Evolutionary conservation across 371 early-diverging fungal species (phyloP).

Genomic region (Neoconidiobolus thromboides): DNA sequence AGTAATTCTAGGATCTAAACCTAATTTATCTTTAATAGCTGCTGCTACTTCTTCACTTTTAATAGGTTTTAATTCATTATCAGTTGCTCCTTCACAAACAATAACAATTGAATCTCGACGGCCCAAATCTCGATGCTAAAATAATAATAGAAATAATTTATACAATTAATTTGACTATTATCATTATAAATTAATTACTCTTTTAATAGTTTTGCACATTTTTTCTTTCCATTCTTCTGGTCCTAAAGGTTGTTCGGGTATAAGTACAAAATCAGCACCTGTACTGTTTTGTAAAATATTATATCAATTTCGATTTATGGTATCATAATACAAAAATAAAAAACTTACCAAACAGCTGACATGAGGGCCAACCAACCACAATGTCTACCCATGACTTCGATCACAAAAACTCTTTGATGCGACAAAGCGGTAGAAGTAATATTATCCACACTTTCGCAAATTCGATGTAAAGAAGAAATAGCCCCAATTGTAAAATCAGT

Average conservation of each 20-base stretch:
- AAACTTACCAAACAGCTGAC: constrained; percentile 57
- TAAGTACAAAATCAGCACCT: constrained; percentile 94
- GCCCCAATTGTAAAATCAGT: constrained; percentile 97
- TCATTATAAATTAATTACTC: neutral
- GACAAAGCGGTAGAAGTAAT: constrained; percentile 89
- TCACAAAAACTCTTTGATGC: constrained; percentile 94
- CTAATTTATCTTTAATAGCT: constrained; percentile 51
- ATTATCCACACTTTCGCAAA: constrained; percentile 92
- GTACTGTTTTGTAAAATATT: constrained; percentile 18
- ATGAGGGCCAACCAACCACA: constrained; percentile 99
- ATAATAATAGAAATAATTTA: neutral
- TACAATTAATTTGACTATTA: neutral
- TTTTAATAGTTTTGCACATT: constrained; percentile 48
- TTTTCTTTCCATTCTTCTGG: constrained; percentile 71
- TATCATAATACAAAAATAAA: neutral
- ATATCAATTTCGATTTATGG: neutral
- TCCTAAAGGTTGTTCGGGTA: constrained; percentile 89
- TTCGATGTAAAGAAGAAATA: constrained; percentile 87
- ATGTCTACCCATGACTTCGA: constrained; percentile 99
- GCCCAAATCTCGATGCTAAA: constrained; percentile 54
- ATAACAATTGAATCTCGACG: constrained; percentile 88
- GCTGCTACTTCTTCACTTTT: constrained; percentile 69
- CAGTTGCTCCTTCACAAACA: constrained; percentile 95
- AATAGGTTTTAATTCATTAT: constrained; percentile 76
- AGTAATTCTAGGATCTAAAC: constrained; percentile 88